Evolutionary conservation across 257 asterid species (phyloP), one percentile per base, ranked within the genome.

Genomic region (Linderniella brevidens): DNA sequence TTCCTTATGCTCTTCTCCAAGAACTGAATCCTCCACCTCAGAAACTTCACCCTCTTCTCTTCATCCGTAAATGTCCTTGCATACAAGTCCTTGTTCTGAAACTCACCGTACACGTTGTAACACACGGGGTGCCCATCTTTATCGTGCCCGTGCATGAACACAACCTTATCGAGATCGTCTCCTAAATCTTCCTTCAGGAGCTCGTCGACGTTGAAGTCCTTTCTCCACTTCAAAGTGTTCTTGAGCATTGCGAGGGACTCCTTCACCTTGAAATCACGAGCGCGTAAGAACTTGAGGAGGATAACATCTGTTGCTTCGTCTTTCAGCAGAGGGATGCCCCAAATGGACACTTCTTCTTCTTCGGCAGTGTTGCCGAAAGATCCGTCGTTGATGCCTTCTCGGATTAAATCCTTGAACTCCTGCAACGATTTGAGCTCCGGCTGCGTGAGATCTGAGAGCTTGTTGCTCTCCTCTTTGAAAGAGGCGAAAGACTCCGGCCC

Each of bases 141-240:
- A 49, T 82, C 94, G 37, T 63, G 65, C 5, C 92, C 92, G 48
- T 79, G 82, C 84, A 71, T 82, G 58, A 79, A 82, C 36, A 82
- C 94, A 55, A 76, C 81, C 45, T 82, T 82, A 35, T 79, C 94
- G 38, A 76, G 73, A 58, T 79, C 75, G 64, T 79, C 88, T 8
- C 92, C 92, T 19, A 79, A 74, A 8, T 79, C 77, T 17, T 76
- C 87, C 37, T 71, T 65, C 55, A 76, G 59, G 3, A 74, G 37
- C 5, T 58, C 85, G 19, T 82, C 92, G 1, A 79, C 75, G 18
- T 58, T 67, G 38, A 74, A 76, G 35, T 76, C 73, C 41, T 61
- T 69, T 42, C 94, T 60, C 94, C 94, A 82, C 17, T 53, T 36
- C 15, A 82, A 50, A 0, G 94, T 76, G 62, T 64, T 71, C 58